A percentile compares a stretch with the other conserved stretches of the same genome.
Conservation (phyloP, 176 grass and related monocot genomes). For the Carex cristatella region DNA sequence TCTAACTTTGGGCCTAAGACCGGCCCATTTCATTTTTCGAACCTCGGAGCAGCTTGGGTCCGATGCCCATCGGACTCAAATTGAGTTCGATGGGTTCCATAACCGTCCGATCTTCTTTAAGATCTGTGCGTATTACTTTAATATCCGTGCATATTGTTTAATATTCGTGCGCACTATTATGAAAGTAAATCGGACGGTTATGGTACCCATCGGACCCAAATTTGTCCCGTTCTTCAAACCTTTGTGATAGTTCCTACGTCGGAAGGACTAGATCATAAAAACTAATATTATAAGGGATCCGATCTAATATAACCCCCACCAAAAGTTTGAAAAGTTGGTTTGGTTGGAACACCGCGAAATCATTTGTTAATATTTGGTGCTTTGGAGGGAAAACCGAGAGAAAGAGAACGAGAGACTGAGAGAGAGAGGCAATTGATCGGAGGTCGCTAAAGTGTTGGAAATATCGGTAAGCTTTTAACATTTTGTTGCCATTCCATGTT, state of each 20-base stretch:
- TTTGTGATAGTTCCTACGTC: neutral
- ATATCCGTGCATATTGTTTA: too few species aligned
- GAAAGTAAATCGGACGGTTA: too few species aligned
- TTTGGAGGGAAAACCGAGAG: constrained; percentile 17
- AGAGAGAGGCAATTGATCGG: constrained; percentile 7
- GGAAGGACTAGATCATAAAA: neutral
- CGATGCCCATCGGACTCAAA: too few species aligned
- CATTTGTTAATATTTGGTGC: neutral
- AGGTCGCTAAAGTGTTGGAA: neutral
- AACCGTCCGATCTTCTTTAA: too few species aligned
- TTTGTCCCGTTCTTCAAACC: neutral
- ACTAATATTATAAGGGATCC: neutral
- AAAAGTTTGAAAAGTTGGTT: constrained; percentile 6
- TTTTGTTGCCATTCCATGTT: neutral
- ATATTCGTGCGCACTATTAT: too few species aligned
- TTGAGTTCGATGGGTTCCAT: too few species aligned
- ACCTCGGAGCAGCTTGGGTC: neutral
- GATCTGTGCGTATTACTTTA: too few species aligned
- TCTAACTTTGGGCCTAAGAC: neutral
- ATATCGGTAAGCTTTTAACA: neutral
- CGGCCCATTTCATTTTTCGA: neutral
- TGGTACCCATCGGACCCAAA: too few species aligned
- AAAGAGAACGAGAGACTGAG: neutral
- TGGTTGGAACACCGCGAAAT: neutral
- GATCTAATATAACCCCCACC: neutral